phyloP scores from a whole-genome alignment of 176 grass and related monocot species.

The Leersia perrieri region DNA sequence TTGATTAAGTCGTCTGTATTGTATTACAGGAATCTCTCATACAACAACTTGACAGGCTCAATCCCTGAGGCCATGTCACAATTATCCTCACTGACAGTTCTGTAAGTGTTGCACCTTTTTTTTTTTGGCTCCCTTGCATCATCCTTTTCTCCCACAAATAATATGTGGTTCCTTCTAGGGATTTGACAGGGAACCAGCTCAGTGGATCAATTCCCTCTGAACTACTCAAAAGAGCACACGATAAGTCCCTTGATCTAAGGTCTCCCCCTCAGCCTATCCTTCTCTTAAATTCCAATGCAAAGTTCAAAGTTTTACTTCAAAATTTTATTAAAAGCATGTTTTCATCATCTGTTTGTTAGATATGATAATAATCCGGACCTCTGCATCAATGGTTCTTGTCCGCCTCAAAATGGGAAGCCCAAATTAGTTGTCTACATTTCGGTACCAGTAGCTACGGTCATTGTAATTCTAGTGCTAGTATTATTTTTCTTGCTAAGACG shows the following conservation, averaged over 20 bases:
- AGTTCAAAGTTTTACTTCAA: neutral
- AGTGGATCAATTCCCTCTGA: conserved; percentile 35
- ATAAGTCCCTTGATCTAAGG: conserved; percentile 33
- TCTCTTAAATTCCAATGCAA: neutral
- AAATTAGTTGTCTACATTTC: conserved; percentile 27
- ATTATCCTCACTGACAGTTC: conserved; percentile 28
- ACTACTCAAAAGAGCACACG: conserved; percentile 34
- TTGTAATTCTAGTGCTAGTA: neutral
- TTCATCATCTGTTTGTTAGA: conserved; percentile 12
- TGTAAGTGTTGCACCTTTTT: conserved; percentile 39
- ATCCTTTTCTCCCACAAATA: neutral
- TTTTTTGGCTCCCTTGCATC: neutral
- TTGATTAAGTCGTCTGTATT: neutral
- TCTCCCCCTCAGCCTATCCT: neutral
- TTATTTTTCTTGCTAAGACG: neutral
- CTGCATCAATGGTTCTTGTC: conserved; percentile 24
- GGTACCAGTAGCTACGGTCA: conserved; percentile 21
- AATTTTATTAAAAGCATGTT: neutral
- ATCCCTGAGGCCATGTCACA: conserved; percentile 45
- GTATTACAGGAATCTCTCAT: conserved; percentile 49
- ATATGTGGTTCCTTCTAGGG: conserved; percentile 26
- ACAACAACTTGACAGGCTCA: conserved; percentile 52
- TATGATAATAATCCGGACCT: conserved; percentile 40
- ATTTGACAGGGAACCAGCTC: conserved; percentile 44
- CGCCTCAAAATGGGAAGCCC: conserved; percentile 1